Percentiles rank a stretch among this genome's conserved stretches.
Conservation (phyloP, 257 asterid species). For the Voacanga thouarsii region DNA sequence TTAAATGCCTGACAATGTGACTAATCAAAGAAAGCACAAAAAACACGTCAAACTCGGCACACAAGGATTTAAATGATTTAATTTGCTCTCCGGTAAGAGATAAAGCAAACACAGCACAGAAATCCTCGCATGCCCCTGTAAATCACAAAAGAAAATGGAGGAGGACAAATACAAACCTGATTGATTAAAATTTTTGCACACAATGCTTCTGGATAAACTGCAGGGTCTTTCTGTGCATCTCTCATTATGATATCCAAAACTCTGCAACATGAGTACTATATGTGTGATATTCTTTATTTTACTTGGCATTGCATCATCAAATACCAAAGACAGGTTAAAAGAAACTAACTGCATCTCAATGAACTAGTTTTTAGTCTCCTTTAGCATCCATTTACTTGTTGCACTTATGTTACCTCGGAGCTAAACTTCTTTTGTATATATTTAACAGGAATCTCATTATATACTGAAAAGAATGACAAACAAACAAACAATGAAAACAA, state of each 20-base stretch:
- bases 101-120: not conserved
- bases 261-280: constrained; percentile 42
- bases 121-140: not conserved
- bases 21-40: not conserved
- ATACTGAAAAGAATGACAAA: not conserved
- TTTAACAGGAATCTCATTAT: not conserved
- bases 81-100: not conserved
- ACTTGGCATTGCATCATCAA: not conserved
- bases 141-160: not conserved
- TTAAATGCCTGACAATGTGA: not conserved
- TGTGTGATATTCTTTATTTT: not conserved
- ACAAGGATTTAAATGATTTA: not conserved
- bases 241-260: constrained; percentile 84
- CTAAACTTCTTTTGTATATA: not conserved
- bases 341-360: constrained; percentile 1
- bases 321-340: not conserved
- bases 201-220: constrained; percentile 62
- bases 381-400: not conserved
- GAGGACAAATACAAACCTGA: constrained; percentile 51
- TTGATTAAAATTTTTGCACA: constrained; percentile 63
- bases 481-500: too few relatives aligned
- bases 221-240: constrained; percentile 90
- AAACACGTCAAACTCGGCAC: not conserved
- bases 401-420: not conserved
- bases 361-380: not conserved